Evolutionary conservation across 2,329 filamentous ascomycete genomes (phyloP).

Genomic region (Rhytidhysteron rufulum): DNA sequence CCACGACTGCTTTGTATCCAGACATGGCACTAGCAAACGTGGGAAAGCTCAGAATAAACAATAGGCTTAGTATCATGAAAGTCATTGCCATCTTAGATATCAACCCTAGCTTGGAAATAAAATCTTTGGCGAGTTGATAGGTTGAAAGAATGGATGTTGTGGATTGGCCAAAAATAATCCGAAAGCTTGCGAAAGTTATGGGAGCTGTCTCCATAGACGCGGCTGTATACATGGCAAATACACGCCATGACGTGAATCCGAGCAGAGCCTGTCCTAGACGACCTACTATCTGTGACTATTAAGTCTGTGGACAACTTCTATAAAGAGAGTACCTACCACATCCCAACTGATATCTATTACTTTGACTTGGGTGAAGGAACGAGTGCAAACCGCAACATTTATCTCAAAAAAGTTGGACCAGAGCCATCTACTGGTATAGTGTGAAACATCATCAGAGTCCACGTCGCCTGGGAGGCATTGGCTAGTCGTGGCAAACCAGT

Average conservation of each 20-base stretch:
- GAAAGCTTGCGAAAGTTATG: slow-evolving; percentile 15
- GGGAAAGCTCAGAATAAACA: slow-evolving; percentile 13
- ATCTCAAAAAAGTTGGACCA: slow-evolving; percentile 17
- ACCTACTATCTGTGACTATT: slow-evolving; percentile 13
- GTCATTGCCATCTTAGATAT: slow-evolving; percentile 14
- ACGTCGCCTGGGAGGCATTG: no score
- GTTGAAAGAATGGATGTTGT: slow-evolving; percentile 5
- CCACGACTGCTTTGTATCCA: slow-evolving; percentile 12
- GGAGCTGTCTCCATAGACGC: slow-evolving; percentile 16
- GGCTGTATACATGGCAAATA: slow-evolving; percentile 16
- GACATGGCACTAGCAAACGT: slow-evolving; percentile 18
- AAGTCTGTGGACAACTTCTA: not conserved
- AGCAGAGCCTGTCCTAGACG: slow-evolving; percentile 19
- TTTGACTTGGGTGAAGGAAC: slow-evolving; percentile 17
- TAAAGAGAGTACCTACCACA: slow-evolving; percentile 10
- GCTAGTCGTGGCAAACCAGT: no score
- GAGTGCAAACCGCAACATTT: slow-evolving; percentile 9
- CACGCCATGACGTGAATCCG: slow-evolving; percentile 13
- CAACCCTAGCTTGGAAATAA: slow-evolving; percentile 7
- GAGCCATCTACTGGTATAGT: slow-evolving; percentile 4
- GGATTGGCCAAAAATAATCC: slow-evolving; percentile 13
- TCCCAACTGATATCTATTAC: slow-evolving; percentile 20
- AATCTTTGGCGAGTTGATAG: slow-evolving; percentile 5
- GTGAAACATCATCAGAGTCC: no score
- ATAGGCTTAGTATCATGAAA: slow-evolving; percentile 16